These are phyloP conservation scores for Oryza longistaminata DNA, from an alignment of 176 grass and related monocot genomes.

Conservation along the genomic window DNA sequence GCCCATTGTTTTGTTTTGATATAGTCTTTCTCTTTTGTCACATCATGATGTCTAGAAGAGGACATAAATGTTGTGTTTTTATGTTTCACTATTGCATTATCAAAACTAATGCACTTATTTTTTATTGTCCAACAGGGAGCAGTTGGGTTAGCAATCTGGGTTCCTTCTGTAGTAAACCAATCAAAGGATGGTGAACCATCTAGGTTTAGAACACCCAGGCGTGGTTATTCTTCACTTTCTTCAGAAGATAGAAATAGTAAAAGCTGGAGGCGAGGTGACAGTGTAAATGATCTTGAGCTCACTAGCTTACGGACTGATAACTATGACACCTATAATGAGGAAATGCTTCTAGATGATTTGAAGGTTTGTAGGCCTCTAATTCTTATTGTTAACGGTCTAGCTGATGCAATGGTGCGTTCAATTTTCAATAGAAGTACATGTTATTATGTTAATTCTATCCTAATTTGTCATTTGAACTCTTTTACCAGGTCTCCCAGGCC, in stretches of 20 bases:
- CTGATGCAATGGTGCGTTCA: neutral
- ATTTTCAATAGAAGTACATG: neutral
- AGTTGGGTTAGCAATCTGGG: slow-evolving; percentile 99
- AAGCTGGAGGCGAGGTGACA: slow-evolving; percentile 41
- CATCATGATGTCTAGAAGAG: neutral
- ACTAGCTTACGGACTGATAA: slow-evolving; percentile 53
- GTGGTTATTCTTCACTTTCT: slow-evolving; percentile 71
- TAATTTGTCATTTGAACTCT: slow-evolving; percentile 22
- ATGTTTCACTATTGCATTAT: slow-evolving; percentile 4
- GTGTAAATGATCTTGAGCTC: slow-evolving; percentile 60
- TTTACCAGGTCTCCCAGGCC: slow-evolving; percentile 76
- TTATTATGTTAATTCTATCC: slow-evolving; percentile 24
- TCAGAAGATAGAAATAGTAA: slow-evolving; percentile 52
- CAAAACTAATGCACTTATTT: slow-evolving; percentile 3
- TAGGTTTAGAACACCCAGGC: slow-evolving; percentile 53
- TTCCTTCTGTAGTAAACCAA: slow-evolving; percentile 92
- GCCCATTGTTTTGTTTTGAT: slow-evolving; percentile 8
- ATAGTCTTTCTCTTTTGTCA: neutral
- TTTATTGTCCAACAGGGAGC: slow-evolving; percentile 61
- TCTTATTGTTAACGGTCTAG: slow-evolving; percentile 7
- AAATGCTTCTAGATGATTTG: slow-evolving; percentile 88
- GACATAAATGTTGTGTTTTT: neutral
- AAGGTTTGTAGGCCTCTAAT: slow-evolving; percentile 62
- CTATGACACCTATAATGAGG: slow-evolving; percentile 54
- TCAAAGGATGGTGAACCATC: slow-evolving; percentile 48